Evolutionary conservation across 306 rosid genomes (phyloP), one percentile per base, ranked within the genome.

Genomic region (Carpinus fangiana): DNA sequence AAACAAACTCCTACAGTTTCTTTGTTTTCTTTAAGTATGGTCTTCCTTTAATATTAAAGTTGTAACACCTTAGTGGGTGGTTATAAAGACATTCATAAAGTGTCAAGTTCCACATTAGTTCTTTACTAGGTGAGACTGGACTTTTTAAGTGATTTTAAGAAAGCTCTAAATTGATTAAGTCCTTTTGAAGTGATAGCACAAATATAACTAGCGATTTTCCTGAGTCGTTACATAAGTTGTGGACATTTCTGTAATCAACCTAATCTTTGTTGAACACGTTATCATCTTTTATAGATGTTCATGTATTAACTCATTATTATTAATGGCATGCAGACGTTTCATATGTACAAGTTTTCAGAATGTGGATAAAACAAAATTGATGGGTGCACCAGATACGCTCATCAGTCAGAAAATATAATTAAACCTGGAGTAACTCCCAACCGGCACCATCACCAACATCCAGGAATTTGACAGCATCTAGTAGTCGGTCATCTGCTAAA

Each of bases 401-500:
- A 23, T 31, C 61, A 52, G 12, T 69, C 9, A 46, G 9, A 47
- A 31, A 47, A 51, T 41, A 79, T 73, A 66, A 66, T 41, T 16
- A 38, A 8, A 94, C 98, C 97, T 94, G 94, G 78, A 94, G 98
- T 75, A 94, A 82, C 86, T 94, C 93, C 98, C 97, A 94, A 31
- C 98, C 98, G 73, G 98, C 97, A 71, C 98, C 87, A 80, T 88
- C 79, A 67, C 90, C 89, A 57, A 90, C 87, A 86, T 94, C 97
- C 70, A 94, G 89, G 78, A 94, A 94, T 66, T 78, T 81, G 0
- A 94, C 93, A 53, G 92, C 93, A 78, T 88, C 87, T 56, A 77
- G 73, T 55, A 92, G 85, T 31, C 84, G 86, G 73, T 88, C 96
- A 81, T 94, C 98, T 69, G 91, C 97, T 71, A 86, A 71, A 83